Evolutionary conservation across 2,329 filamentous ascomycete species (phyloP).

Genomic region (Lecanoromycetidae sp.): DNA sequence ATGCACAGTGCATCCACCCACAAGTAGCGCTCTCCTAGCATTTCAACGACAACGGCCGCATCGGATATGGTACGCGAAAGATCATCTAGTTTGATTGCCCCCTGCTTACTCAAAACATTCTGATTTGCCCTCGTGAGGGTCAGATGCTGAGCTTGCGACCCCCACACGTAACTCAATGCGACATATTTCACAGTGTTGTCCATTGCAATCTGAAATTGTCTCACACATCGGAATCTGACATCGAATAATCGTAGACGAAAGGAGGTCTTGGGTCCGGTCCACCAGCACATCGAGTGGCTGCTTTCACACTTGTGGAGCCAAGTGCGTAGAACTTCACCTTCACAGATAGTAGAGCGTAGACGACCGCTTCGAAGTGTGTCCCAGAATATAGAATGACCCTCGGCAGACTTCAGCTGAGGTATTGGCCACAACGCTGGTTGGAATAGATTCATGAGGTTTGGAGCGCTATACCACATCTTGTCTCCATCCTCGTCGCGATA

Average conservation of each 20-base stretch:
- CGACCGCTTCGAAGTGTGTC: neutral
- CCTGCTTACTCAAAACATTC: neutral
- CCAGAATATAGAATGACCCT: neutral
- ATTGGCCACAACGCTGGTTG: neutral
- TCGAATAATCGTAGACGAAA: neutral
- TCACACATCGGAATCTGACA: neutral
- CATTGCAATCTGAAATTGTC: neutral
- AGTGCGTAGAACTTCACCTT: neutral
- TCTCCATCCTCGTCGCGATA: neutral
- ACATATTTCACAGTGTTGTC: conserved; percentile 1
- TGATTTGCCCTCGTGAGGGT: conserved; percentile 13
- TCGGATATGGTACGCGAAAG: conserved; percentile 13
- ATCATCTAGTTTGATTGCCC: neutral
- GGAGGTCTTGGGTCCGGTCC: neutral
- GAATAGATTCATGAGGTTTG: neutral
- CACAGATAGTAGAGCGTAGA: neutral
- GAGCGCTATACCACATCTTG: neutral
- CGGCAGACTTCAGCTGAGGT: neutral
- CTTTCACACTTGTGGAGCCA: neutral
- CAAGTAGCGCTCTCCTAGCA: conserved; percentile 14
- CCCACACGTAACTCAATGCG: conserved; percentile 9
- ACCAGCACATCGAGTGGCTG: neutral
- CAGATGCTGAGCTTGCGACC: neutral
- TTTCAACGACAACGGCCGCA: conserved; percentile 11
- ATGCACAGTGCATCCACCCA: conserved; percentile 19